These are phyloP conservation scores for Geotrichum restrictum DNA, from an alignment of 1,139 yeast species.

Conservation along the genomic window DNA sequence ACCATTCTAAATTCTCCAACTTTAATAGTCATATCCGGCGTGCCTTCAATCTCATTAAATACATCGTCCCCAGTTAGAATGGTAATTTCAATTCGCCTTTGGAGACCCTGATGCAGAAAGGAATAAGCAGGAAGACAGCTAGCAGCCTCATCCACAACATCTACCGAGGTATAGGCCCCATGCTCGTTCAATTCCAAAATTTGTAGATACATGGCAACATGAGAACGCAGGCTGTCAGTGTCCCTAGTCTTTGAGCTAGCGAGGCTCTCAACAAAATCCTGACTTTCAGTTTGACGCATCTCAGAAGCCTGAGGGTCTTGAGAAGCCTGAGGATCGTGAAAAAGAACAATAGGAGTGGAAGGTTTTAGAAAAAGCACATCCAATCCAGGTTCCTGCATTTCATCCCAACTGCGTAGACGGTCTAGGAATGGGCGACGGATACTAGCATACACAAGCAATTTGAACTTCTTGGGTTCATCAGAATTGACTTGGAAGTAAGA, in stretches of 20 bases:
- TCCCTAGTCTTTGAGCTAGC: background rate
- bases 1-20: constrained; percentile 26
- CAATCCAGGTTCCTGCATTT: constrained; percentile 32
- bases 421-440: constrained; percentile 27
- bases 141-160: constrained; percentile 21
- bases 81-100: constrained; percentile 29
- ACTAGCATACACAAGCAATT: constrained; percentile 26
- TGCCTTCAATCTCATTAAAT: constrained; percentile 23
- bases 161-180: constrained; percentile 30
- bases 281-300: background rate
- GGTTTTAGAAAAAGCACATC: background rate
- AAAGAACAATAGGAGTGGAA: background rate
- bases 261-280: background rate
- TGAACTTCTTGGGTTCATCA: constrained; percentile 5
- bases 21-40: constrained; percentile 21
- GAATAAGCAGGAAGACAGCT: constrained; percentile 22
- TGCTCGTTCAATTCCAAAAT: constrained; percentile 31
- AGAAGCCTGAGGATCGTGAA: background rate
- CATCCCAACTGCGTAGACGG: constrained; percentile 35
- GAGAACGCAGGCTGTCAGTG: background rate
- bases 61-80: constrained; percentile 3
- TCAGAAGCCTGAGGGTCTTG: background rate
- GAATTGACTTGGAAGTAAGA: constrained; percentile 10
- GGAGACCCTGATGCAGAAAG: constrained; percentile 33
- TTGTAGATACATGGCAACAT: constrained; percentile 21